These are phyloP conservation scores for Zasmidium cellare DNA, from an alignment of 2,329 filamentous ascomycete species.

Conservation along the genomic window DNA sequence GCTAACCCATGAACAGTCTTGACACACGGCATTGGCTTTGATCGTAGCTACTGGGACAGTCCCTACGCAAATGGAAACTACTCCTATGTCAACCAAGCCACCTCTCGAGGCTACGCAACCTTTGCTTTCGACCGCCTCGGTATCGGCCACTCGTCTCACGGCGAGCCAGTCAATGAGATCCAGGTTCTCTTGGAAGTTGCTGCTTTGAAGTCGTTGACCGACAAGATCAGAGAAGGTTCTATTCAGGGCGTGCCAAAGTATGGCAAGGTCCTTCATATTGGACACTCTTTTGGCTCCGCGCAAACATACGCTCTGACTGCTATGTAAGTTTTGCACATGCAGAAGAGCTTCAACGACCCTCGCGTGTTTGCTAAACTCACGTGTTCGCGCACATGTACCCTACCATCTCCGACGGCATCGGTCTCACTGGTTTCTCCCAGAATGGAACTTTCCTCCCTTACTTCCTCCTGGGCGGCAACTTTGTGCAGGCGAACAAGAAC, in stretches of 20 bases:
- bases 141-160: slow-evolving; percentile 59
- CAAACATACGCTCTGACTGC: slow-evolving; percentile 58
- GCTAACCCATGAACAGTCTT: slow-evolving; percentile 35
- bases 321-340: slow-evolving; percentile 13
- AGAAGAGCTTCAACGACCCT: too few relatives aligned
- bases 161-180: slow-evolving; percentile 61
- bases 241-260: slow-evolving; percentile 46
- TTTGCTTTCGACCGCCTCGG: slow-evolving; percentile 64
- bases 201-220: slow-evolving; percentile 57
- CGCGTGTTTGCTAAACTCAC: too few relatives aligned
- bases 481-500: slow-evolving; percentile 33
- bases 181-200: slow-evolving; percentile 60
- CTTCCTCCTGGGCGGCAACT: slow-evolving; percentile 35
- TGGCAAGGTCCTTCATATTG: slow-evolving; percentile 57
- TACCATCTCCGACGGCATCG: slow-evolving; percentile 56
- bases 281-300: slow-evolving; percentile 64
- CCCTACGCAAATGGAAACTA: slow-evolving; percentile 59
- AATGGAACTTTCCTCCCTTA: slow-evolving; percentile 46
- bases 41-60: slow-evolving; percentile 64
- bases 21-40: slow-evolving; percentile 57
- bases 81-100: slow-evolving; percentile 59
- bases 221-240: slow-evolving; percentile 46
- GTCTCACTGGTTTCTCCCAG: slow-evolving; percentile 62
- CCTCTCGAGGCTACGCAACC: slow-evolving; percentile 59
- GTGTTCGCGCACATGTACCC: slow-evolving; percentile 40